phyloP scores from a whole-genome alignment of 148 eudicot species.

The Vaccinium macrocarpon region DNA sequence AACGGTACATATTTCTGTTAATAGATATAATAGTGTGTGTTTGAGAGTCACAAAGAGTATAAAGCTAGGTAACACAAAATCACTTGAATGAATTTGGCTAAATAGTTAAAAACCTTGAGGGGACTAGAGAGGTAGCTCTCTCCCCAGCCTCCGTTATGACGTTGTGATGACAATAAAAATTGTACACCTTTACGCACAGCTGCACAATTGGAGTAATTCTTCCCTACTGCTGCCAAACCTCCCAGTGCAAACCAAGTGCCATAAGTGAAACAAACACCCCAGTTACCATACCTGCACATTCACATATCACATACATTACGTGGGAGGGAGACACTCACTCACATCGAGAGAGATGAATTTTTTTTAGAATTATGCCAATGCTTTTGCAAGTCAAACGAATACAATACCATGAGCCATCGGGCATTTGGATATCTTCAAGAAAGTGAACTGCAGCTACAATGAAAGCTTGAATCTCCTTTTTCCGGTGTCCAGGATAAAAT shows the following conservation, averaged over 20 bases:
- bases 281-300: conserved; percentile 41
- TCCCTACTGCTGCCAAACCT: conserved; percentile 42
- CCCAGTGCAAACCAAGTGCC: conserved; percentile 52
- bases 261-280: conserved; percentile 61
- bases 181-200: conserved; percentile 34
- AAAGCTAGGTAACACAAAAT: background rate
- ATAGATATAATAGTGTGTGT: background rate
- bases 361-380: background rate
- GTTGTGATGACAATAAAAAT: conserved; percentile 33
- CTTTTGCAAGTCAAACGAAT: no score
- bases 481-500: conserved; percentile 24
- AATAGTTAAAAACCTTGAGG: conserved; percentile 28
- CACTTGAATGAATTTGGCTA: no score
- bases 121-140: conserved; percentile 50
- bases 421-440: conserved; percentile 40
- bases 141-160: conserved; percentile 53
- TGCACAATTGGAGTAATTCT: conserved; percentile 31
- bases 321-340: background rate
- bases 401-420: conserved; percentile 60
- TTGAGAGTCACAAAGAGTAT: background rate
- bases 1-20: conserved; percentile 32
- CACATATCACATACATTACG: background rate
- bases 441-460: conserved; percentile 23
- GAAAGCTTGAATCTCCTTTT: conserved; percentile 19
- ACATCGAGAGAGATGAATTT: background rate